Conservation (phyloP, 225 moss, liverwort and hornwort genomes). For the Thuidium tamariscinum region DNA sequence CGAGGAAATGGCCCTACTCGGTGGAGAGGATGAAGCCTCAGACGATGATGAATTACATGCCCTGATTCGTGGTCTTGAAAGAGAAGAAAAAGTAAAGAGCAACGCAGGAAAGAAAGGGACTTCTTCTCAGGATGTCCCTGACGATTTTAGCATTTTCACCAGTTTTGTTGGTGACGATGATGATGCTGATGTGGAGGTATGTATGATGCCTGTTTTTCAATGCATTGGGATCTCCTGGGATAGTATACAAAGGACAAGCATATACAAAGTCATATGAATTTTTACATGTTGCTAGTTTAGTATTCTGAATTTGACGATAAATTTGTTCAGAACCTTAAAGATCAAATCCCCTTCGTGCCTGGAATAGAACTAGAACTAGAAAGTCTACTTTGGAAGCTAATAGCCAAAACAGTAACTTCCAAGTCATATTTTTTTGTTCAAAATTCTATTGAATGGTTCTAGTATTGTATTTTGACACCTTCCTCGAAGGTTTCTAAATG, state of each 20-base stretch:
- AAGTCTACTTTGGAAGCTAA: not conserved
- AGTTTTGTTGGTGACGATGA: slow-evolving; percentile 62
- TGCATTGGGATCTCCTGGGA: not conserved
- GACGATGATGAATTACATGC: slow-evolving; percentile 73
- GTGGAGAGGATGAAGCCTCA: slow-evolving; percentile 54
- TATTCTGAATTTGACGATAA: not conserved
- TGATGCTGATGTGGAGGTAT: slow-evolving; percentile 82
- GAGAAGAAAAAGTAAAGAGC: slow-evolving; percentile 54
- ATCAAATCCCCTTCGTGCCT: not conserved
- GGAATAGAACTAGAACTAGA: not conserved
- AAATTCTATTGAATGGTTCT: not conserved
- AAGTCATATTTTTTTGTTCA: not conserved
- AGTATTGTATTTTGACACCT: not conserved
- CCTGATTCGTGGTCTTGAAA: slow-evolving; percentile 82
- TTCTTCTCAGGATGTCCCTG: slow-evolving; percentile 16
- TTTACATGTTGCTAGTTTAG: not conserved
- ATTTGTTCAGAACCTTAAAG: not conserved
- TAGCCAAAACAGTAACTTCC: not conserved
- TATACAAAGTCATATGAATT: not conserved
- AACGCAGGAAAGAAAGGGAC: slow-evolving; percentile 1
- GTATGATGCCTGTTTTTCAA: slow-evolving; percentile 5
- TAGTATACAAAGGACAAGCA: not conserved
- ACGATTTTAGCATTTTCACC: slow-evolving; percentile 22
- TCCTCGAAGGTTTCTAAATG: not conserved
- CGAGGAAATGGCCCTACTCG: slow-evolving; percentile 77